Conservation (phyloP, 306 rosid genomes). For the Bauhinia variegata region DNA sequence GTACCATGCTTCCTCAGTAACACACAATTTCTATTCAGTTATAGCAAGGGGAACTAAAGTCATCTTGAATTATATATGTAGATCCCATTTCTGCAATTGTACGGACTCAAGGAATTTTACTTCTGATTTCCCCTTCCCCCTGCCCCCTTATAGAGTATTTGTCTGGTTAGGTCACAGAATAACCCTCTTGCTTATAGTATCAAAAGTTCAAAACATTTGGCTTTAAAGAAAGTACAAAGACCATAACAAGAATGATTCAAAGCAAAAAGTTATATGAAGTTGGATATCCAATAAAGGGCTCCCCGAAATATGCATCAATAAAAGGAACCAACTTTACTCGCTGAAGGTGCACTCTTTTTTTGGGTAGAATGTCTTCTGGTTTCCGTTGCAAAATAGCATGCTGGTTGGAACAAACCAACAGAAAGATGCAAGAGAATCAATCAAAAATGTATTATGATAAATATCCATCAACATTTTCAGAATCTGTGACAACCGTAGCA, state of each 20-base stretch:
- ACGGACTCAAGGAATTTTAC: too few relatives aligned
- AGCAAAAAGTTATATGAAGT: slow-evolving; percentile 19
- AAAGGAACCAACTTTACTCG: slow-evolving; percentile 80
- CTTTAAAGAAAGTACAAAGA: neutral
- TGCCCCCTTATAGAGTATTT: too few relatives aligned
- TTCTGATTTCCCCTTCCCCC: too few relatives aligned
- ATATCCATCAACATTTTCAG: slow-evolving; percentile 20
- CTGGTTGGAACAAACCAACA: slow-evolving; percentile 18
- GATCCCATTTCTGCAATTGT: too few relatives aligned
- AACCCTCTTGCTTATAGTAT: too few relatives aligned
- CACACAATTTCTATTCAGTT: too few relatives aligned
- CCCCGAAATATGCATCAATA: slow-evolving; percentile 11
- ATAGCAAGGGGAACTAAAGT: too few relatives aligned
- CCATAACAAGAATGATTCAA: slow-evolving; percentile 21
- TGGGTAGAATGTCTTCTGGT: slow-evolving; percentile 95
- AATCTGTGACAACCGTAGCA: slow-evolving; percentile 15
- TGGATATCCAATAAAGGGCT: slow-evolving; percentile 19
- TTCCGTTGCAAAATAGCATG: slow-evolving; percentile 62
- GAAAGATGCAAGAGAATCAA: slow-evolving; percentile 29
- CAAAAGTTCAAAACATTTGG: slow-evolving; percentile 8
- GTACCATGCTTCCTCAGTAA: too few relatives aligned
- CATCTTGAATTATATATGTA: too few relatives aligned
- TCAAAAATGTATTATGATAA: slow-evolving; percentile 22
- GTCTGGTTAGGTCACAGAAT: too few relatives aligned
- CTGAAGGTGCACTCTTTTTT: slow-evolving; percentile 97